Evolutionary conservation across 2,329 filamentous ascomycete genomes (phyloP).

Genomic region (Calonectria naviculata): DNA sequence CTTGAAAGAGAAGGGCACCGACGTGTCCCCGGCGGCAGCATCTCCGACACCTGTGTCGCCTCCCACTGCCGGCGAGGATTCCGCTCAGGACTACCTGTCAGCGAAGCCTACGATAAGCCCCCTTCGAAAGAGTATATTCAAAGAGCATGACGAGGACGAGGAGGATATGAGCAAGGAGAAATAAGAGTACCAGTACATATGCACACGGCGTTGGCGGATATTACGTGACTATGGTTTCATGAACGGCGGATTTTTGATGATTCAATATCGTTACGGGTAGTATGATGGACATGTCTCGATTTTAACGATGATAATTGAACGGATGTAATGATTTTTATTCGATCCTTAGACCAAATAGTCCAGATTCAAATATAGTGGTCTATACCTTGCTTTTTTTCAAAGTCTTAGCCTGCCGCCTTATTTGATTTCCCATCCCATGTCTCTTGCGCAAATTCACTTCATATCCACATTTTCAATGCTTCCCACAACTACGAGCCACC

Average conservation of each 20-base stretch:
- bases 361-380: background rate
- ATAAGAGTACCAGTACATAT: slow-evolving; percentile 13
- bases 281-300: background rate
- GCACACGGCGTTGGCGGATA: slow-evolving; percentile 33
- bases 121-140: slow-evolving; percentile 54
- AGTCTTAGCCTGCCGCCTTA: background rate
- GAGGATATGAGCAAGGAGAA: slow-evolving; percentile 46
- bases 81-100: slow-evolving; percentile 43
- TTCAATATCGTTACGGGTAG: background rate
- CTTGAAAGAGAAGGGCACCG: slow-evolving; percentile 12
- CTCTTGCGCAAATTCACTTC: background rate
- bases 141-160: slow-evolving; percentile 53
- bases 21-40: slow-evolving; percentile 27
- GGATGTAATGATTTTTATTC: slow-evolving; percentile 17
- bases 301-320: slow-evolving; percentile 7
- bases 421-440: background rate
- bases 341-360: background rate
- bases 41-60: slow-evolving; percentile 39
- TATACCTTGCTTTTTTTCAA: slow-evolving; percentile 7
- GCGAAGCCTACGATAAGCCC: slow-evolving; percentile 38
- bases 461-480: background rate
- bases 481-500: background rate
- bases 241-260: slow-evolving; percentile 12
- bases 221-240: background rate
- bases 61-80: slow-evolving; percentile 40